Conservation (phyloP, 768 basidiomycete species). For the Tricholoma sp. region DNA sequence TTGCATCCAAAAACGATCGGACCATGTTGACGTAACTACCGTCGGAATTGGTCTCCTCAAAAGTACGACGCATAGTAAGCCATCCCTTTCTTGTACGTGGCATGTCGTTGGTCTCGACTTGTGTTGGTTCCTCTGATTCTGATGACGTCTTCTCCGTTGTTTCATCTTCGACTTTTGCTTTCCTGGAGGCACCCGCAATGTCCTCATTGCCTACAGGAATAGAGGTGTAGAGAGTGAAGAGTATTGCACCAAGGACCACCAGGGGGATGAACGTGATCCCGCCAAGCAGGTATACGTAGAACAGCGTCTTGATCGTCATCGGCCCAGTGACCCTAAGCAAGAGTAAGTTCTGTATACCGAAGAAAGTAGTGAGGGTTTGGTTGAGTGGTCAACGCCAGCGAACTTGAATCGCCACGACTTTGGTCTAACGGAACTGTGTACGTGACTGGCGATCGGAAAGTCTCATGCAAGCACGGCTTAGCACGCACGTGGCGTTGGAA, state of each 20-base stretch:
- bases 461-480: no score
- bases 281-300: constrained; percentile 86
- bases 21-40: constrained; percentile 76
- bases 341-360: neutral
- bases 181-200: constrained; percentile 30
- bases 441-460: neutral
- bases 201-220: constrained; percentile 66
- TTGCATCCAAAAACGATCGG: constrained; percentile 72
- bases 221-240: constrained; percentile 75
- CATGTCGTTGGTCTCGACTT: constrained; percentile 42
- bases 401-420: constrained; percentile 17
- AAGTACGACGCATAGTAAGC: constrained; percentile 79
- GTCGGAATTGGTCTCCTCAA: constrained; percentile 60
- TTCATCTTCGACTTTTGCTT: constrained; percentile 19
- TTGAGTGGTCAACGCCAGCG: neutral
- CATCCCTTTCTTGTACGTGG: constrained; percentile 73
- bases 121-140: constrained; percentile 20
- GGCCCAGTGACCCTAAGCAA: neutral
- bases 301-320: constrained; percentile 67
- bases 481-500: no score
- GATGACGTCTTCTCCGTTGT: constrained; percentile 24
- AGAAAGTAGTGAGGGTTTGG: neutral
- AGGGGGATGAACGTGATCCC: constrained; percentile 89
- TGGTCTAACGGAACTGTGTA: neutral
- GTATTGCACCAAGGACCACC: constrained; percentile 50